Evolutionary conservation across 129 eudicot species (phyloP).

Genomic region (Saussurea involucrata): DNA sequence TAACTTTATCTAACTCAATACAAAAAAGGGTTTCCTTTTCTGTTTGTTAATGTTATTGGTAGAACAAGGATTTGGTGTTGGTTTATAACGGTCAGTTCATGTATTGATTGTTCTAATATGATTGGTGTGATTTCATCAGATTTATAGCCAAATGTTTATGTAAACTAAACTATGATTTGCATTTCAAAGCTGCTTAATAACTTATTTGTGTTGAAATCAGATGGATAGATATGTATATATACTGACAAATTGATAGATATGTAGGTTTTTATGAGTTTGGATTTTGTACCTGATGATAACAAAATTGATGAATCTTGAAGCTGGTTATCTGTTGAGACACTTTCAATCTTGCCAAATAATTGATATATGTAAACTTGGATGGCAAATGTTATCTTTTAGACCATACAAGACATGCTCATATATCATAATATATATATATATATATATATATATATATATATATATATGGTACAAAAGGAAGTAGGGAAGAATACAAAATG

Average conservation of each 20-base stretch:
- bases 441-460: too few relatives aligned
- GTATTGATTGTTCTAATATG: not conserved
- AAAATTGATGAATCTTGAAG: not conserved
- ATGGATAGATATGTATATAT: not conserved
- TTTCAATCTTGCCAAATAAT: not conserved
- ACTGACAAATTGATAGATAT: not conserved
- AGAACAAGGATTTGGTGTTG: not conserved
- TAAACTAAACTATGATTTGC: not conserved
- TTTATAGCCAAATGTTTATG: not conserved
- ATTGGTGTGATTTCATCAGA: conserved; percentile 2
- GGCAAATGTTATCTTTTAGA: not conserved
- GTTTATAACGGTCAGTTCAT: not conserved
- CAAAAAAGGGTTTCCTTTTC: not conserved
- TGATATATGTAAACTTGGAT: not conserved
- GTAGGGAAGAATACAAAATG: not conserved
- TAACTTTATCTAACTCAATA: conserved; percentile 19
- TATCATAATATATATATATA: not conserved
- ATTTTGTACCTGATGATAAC: not conserved
- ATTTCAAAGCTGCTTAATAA: not conserved
- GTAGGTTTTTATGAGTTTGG: not conserved
- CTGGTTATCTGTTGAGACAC: not conserved
- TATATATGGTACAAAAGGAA: not conserved
- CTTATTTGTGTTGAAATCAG: not conserved
- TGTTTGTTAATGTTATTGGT: not conserved
- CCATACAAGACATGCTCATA: not conserved